These are phyloP conservation scores for Podospora pseudocomata DNA, from an alignment of 495 filamentous ascomycete genomes.

Conservation along the genomic window DNA sequence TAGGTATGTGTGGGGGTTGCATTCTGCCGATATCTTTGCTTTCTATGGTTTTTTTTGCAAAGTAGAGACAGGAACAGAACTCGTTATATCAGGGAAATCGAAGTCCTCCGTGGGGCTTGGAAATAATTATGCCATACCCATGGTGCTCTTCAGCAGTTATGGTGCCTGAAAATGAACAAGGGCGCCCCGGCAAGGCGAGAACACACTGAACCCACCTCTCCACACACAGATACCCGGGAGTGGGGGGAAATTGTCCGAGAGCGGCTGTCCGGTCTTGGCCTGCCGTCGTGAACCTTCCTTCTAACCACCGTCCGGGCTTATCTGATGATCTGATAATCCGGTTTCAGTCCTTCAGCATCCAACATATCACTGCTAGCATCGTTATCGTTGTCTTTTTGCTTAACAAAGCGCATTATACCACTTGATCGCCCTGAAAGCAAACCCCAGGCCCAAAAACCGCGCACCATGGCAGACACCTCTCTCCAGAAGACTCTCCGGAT, in stretches of 20 bases:
- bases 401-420: neutral
- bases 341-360: neutral
- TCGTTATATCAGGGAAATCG: too few relatives aligned
- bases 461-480: neutral
- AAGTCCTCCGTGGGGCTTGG: too few relatives aligned
- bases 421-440: neutral
- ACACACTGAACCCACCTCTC: neutral
- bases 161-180: neutral
- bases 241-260: conserved; percentile 2
- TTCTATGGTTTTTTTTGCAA: neutral
- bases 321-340: neutral
- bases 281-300: neutral
- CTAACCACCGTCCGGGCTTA: neutral
- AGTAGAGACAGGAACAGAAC: too few relatives aligned
- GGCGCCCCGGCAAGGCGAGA: neutral
- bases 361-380: neutral
- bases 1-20: neutral
- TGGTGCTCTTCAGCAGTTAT: neutral
- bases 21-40: neutral
- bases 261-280: conserved; percentile 2
- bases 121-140: too few relatives aligned
- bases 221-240: neutral
- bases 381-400: neutral
- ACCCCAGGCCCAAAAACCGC: neutral
- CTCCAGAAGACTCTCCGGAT: conserved; percentile 31